Conservation (phyloP, 345 rosid genomes). For the Citrus maxima region DNA sequence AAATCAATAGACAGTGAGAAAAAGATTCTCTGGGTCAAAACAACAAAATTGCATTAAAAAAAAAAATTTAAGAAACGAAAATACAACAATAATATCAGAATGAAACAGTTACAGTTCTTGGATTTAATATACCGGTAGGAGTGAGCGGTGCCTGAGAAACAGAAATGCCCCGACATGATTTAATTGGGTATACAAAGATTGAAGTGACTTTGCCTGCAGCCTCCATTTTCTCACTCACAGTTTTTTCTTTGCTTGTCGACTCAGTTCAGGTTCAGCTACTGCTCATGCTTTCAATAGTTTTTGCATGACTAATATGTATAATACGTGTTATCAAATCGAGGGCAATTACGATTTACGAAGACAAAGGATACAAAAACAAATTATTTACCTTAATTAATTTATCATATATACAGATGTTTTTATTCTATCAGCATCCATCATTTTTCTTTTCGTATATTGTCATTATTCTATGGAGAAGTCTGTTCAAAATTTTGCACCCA, state of each 20-base stretch:
- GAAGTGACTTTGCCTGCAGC: conserved; percentile 40
- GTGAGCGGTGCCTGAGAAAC: conserved; percentile 62
- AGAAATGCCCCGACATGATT: conserved; percentile 82
- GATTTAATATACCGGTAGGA: conserved; percentile 52
- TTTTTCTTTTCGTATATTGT: too few relatives aligned
- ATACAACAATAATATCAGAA: too few relatives aligned
- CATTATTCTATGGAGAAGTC: too few relatives aligned
- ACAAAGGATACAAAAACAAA: too few relatives aligned
- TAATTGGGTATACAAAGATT: conserved; percentile 72
- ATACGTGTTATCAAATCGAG: too few relatives aligned
- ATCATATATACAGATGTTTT: too few relatives aligned
- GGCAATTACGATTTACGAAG: too few relatives aligned
- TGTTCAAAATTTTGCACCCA: too few relatives aligned
- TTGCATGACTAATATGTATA: too few relatives aligned
- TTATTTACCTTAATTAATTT: too few relatives aligned
- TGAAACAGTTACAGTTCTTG: not conserved
- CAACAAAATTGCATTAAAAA: not conserved
- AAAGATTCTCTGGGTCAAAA: not conserved
- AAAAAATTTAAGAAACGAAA: too few relatives aligned
- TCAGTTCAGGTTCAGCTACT: not conserved
- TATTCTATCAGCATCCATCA: too few relatives aligned
- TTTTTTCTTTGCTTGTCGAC: not conserved
- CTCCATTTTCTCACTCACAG: conserved; percentile 4
- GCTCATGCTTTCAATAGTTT: not conserved
- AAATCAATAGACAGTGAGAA: not conserved